These are phyloP conservation scores for Arabis hirsuta DNA, from an alignment of 345 rosid genomes.

Conservation along the genomic window DNA sequence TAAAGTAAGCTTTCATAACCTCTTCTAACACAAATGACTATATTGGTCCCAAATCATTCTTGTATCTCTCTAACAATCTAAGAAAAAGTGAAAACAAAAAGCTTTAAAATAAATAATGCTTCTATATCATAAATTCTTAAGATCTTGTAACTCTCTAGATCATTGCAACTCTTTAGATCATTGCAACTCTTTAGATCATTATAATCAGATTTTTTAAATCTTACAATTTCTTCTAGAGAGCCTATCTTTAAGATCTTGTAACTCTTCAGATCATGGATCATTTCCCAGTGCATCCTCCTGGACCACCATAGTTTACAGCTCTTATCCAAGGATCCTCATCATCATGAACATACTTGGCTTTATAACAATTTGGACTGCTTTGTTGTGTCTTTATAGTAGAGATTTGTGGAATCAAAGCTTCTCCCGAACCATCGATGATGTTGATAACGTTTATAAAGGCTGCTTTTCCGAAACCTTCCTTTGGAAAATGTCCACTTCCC, in stretches of 20 bases:
- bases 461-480: constrained; percentile 32
- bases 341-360: constrained; percentile 29
- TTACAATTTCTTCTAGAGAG: background rate
- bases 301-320: constrained; percentile 40
- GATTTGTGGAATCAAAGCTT: constrained; percentile 34
- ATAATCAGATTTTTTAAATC: background rate
- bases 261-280: background rate
- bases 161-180: no score
- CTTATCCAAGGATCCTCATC: constrained; percentile 26
- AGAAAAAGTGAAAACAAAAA: no score
- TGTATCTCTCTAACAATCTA: no score
- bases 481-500: constrained; percentile 46
- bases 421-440: constrained; percentile 11
- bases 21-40: no score
- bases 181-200: no score
- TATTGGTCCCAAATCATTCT: no score
- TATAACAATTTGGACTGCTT: constrained; percentile 30
- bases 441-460: constrained; percentile 31
- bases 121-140: no score
- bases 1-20: no score
- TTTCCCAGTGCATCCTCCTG: constrained; percentile 26
- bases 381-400: constrained; percentile 16
- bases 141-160: no score
- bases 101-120: no score
- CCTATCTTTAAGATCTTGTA: background rate